phyloP scores from a whole-genome alignment of 2,329 filamentous ascomycete genomes.

The Trichoderma koningii region DNA sequence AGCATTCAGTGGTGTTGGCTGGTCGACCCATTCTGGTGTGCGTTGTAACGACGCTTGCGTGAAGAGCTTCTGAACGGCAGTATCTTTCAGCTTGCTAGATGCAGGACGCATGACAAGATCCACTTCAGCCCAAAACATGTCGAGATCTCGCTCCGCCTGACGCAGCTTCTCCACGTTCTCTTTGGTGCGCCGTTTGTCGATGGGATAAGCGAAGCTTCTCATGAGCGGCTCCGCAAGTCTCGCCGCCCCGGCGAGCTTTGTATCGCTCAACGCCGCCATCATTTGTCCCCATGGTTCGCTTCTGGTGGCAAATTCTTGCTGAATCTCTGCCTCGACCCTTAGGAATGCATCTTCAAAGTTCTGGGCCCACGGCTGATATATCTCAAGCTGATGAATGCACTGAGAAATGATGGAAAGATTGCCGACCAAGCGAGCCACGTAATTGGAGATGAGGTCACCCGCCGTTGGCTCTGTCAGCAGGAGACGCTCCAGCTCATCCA shows the following conservation, averaged over 20 bases:
- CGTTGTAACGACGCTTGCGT: conserved; percentile 26
- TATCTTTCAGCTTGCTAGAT: conserved; percentile 28
- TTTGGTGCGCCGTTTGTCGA: background rate
- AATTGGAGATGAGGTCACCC: background rate
- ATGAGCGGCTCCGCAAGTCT: conserved; percentile 19
- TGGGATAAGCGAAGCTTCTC: background rate
- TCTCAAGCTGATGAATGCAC: conserved; percentile 29
- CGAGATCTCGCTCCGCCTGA: conserved; percentile 46
- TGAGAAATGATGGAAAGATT: conserved; percentile 50
- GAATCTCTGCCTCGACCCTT: too few species aligned
- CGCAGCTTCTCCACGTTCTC: conserved; percentile 46
- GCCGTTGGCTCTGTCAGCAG: background rate
- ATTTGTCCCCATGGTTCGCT: background rate
- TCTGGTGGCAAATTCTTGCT: background rate
- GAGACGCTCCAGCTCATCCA: background rate
- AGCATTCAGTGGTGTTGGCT: background rate
- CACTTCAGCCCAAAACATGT: conserved; percentile 26
- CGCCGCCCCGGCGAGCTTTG: conserved; percentile 27
- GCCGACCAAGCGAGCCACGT: conserved; percentile 39
- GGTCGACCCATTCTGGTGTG: background rate
- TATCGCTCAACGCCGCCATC: background rate
- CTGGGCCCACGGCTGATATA: background rate
- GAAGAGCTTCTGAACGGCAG: conserved; percentile 37
- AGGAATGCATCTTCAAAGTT: background rate
- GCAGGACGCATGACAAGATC: background rate